phyloP scores from a whole-genome alignment of 371 early-diverging fungal species.

The Mucor mucedo region DNA sequence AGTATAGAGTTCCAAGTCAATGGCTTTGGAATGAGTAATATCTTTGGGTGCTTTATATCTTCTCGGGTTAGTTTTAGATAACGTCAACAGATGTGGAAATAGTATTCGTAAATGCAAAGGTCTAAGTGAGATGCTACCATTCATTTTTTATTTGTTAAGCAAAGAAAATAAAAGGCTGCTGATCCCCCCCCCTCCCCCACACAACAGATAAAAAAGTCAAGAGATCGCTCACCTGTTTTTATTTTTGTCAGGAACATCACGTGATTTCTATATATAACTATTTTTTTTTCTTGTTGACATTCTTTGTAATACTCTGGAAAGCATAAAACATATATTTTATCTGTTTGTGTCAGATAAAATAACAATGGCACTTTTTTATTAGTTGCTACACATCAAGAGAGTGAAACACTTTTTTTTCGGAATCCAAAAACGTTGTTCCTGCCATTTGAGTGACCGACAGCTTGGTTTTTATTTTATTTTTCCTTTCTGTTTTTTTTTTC shows the following conservation, averaged over 20 bases:
- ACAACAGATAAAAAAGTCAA: background rate
- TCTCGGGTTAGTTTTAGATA: slow-evolving; percentile 47
- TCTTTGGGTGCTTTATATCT: slow-evolving; percentile 38
- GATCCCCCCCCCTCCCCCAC: background rate
- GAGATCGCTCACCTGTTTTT: slow-evolving; percentile 1
- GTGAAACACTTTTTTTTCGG: too few relatives aligned
- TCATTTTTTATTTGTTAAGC: background rate
- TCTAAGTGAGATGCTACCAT: slow-evolving; percentile 22
- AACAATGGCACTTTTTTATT: too few relatives aligned
- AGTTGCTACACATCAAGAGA: too few relatives aligned
- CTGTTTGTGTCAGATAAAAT: too few relatives aligned
- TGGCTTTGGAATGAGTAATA: slow-evolving; percentile 48
- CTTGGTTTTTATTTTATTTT: too few relatives aligned
- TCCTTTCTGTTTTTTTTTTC: too few relatives aligned
- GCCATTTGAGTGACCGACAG: too few relatives aligned
- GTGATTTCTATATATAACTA: background rate
- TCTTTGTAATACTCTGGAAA: too few relatives aligned
- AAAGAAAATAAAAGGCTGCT: background rate
- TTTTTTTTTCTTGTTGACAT: too few relatives aligned
- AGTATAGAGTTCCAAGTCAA: slow-evolving; percentile 64
- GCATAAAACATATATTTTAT: too few relatives aligned
- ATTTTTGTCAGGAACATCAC: background rate
- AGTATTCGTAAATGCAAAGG: slow-evolving; percentile 48
- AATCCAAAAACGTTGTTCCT: too few relatives aligned
- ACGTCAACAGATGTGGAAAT: slow-evolving; percentile 45